phyloP scores from a whole-genome alignment of 2,329 filamentous ascomycete genomes.

The Talaromyces sp. region DNA sequence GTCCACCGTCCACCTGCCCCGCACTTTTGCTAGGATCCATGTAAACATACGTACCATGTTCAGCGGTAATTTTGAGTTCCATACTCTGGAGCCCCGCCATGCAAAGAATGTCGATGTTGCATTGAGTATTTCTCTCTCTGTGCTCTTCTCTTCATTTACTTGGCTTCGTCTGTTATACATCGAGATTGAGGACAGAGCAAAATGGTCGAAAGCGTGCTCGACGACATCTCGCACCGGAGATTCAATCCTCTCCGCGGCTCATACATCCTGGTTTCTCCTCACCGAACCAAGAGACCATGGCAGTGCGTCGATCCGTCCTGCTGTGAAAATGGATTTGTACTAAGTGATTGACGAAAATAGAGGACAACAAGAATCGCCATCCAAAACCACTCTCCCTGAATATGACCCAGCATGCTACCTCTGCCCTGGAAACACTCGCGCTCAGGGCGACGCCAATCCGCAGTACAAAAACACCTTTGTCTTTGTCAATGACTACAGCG shows the following conservation, averaged over 20 bases:
- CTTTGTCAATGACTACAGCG: slow-evolving; percentile 97
- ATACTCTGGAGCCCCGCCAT: background rate
- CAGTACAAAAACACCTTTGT: slow-evolving; percentile 83
- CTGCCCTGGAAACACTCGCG: slow-evolving; percentile 85
- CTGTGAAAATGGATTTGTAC: background rate
- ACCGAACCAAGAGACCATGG: slow-evolving; percentile 95
- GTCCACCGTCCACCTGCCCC: background rate
- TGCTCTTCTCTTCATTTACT: background rate
- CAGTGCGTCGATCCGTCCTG: slow-evolving; percentile 61
- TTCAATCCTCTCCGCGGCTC: slow-evolving; percentile 88
- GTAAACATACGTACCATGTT: background rate
- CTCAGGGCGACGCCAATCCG: slow-evolving; percentile 81
- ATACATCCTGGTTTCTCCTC: slow-evolving; percentile 92
- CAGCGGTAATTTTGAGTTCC: background rate
- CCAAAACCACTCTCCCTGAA: slow-evolving; percentile 65
- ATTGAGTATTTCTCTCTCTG: background rate
- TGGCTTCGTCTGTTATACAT: background rate
- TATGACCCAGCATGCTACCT: slow-evolving; percentile 94
- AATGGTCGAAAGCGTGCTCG: slow-evolving; percentile 74
- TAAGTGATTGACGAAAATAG: slow-evolving; percentile 40
- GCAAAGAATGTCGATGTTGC: background rate
- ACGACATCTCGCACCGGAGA: slow-evolving; percentile 94
- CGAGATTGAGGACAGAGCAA: background rate
- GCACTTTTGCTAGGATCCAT: background rate
- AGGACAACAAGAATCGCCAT: slow-evolving; percentile 71